phyloP scores from a whole-genome alignment of 805 yeast species.

The Lachancea waltii region DNA sequence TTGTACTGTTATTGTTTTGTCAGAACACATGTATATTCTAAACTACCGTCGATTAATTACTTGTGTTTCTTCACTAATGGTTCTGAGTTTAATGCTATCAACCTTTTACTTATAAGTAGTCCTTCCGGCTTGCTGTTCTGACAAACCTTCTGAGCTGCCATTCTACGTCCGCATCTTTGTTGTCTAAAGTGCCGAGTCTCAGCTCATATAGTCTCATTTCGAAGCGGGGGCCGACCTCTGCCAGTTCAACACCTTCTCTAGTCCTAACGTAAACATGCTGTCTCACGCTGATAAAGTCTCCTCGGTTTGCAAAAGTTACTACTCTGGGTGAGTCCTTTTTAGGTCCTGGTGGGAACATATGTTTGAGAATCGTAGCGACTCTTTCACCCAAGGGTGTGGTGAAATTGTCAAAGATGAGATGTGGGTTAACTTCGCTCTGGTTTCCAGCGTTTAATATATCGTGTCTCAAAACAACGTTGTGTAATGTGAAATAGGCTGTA shows the following conservation, averaged over 20 bases:
- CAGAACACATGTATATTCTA: no score
- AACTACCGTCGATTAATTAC: no score
- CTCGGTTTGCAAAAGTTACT: conserved; percentile 84
- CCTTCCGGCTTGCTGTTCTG: conserved; percentile 92
- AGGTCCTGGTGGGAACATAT: conserved; percentile 94
- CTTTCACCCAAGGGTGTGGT: conserved; percentile 75
- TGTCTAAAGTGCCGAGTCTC: conserved; percentile 83
- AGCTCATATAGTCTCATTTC: conserved; percentile 92
- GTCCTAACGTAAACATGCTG: conserved; percentile 93
- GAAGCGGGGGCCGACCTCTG: conserved; percentile 97
- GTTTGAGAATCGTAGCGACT: conserved; percentile 73
- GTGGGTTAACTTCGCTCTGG: conserved; percentile 89
- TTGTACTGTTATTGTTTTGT: no score
- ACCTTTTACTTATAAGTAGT: conserved; percentile 46
- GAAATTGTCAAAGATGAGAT: conserved; percentile 86
- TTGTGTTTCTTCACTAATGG: no score
- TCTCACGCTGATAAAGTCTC: conserved; percentile 88
- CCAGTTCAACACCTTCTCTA: conserved; percentile 80
- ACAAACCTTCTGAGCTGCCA: conserved; percentile 92
- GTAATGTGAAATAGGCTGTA: conserved; percentile 86
- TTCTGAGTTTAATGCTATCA: no score
- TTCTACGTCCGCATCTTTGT: conserved; percentile 95
- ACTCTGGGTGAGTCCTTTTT: conserved; percentile 85
- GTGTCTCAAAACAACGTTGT: conserved; percentile 90
- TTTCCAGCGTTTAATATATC: conserved; percentile 83